Evolutionary conservation across 805 yeast species (phyloP).

Genomic region (Schizosaccharomyces pombe): DNA sequence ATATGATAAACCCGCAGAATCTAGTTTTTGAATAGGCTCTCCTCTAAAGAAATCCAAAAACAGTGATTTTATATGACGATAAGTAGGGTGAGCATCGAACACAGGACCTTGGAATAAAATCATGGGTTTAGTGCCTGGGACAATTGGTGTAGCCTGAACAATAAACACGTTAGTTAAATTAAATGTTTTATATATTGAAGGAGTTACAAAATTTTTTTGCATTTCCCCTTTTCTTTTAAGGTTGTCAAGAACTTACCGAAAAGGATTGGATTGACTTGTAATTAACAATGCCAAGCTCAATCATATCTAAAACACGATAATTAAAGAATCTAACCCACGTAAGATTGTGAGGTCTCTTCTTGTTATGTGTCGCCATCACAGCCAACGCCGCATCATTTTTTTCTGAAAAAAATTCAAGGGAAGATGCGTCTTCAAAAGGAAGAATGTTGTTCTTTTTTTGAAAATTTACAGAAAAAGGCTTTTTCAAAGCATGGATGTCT

Average conservation of each 20-base stretch:
- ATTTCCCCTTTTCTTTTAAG: not conserved
- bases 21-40: conserved; percentile 28
- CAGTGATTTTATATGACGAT: conserved; percentile 61
- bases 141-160: conserved; percentile 12
- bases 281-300: conserved; percentile 55
- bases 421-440: conserved; percentile 76
- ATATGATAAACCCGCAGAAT: conserved; percentile 85
- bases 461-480: conserved; percentile 74
- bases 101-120: conserved; percentile 78
- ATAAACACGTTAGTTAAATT: not conserved
- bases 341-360: conserved; percentile 79
- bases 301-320: conserved; percentile 76
- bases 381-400: conserved; percentile 77
- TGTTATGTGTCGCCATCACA: conserved; percentile 57
- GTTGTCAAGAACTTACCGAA: conserved; percentile 22
- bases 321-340: conserved; percentile 79
- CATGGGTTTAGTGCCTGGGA: conserved; percentile 86
- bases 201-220: not conserved
- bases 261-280: conserved; percentile 59
- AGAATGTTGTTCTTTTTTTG: conserved; percentile 67
- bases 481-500: conserved; percentile 50
- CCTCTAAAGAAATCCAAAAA: conserved; percentile 79
- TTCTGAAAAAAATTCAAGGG: conserved; percentile 77
- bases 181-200: not conserved
- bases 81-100: conserved; percentile 73